These are phyloP conservation scores for Annulohypoxylon stygium DNA, from an alignment of 495 filamentous ascomycete genomes.

Conservation along the genomic window DNA sequence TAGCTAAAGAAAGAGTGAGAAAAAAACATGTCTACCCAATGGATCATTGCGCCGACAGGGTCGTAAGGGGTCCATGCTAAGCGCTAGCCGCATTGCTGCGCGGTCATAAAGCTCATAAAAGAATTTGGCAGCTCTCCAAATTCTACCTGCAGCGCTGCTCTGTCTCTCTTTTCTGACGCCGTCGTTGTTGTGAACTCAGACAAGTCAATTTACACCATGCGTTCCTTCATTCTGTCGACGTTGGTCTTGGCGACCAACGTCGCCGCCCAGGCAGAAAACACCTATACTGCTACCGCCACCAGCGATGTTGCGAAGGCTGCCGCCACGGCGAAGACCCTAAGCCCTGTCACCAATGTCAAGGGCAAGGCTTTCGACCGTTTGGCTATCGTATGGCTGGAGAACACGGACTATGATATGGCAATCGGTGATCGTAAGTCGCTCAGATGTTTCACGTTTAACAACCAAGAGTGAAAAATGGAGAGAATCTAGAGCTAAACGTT, in stretches of 20 bases:
- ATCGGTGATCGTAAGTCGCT: conserved; percentile 49
- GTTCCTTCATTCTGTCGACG: conserved; percentile 31
- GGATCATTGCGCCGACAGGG: conserved; percentile 5
- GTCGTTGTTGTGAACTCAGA: background rate
- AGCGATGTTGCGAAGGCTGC: conserved; percentile 49
- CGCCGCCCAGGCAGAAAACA: conserved; percentile 46
- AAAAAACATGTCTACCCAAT: background rate
- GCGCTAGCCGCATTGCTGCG: background rate
- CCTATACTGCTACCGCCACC: conserved; percentile 50
- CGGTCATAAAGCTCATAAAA: conserved; percentile 9
- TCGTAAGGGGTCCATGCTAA: background rate
- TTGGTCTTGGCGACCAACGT: conserved; percentile 33
- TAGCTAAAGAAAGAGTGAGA: background rate
- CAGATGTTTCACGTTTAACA: background rate
- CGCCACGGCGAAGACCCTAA: conserved; percentile 56
- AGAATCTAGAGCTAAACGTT: conserved; percentile 14
- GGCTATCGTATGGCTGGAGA: conserved; percentile 79
- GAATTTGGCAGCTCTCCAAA: background rate
- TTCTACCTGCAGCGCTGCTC: background rate
- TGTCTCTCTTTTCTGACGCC: background rate
- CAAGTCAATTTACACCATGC: conserved; percentile 34
- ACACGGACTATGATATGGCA: conserved; percentile 69
- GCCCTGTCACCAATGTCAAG: conserved; percentile 70
- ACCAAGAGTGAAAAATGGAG: background rate
- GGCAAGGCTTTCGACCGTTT: conserved; percentile 77